Evolutionary conservation across 2,329 filamentous ascomycete species (phyloP).

Genomic region (Neofusicoccum sp.): DNA sequence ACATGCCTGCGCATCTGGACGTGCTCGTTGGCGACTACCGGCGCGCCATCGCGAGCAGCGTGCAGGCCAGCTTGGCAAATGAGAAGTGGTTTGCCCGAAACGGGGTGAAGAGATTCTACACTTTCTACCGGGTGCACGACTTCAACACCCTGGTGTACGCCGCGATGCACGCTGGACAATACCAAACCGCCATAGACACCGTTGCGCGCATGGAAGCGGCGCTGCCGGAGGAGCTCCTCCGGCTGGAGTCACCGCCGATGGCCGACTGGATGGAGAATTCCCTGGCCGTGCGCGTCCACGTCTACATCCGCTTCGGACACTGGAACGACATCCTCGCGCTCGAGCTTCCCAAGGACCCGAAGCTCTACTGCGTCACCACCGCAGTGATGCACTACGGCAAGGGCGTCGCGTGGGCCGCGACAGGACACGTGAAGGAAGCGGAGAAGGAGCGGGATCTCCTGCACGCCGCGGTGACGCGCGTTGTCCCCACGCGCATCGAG

Average conservation of each 20-base stretch:
- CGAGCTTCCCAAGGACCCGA: slow-evolving; percentile 57
- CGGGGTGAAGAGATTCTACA: slow-evolving; percentile 72
- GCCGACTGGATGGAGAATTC: slow-evolving; percentile 79
- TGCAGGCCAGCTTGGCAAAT: slow-evolving; percentile 67
- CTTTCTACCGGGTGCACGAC: slow-evolving; percentile 73
- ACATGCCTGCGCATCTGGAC: slow-evolving; percentile 80
- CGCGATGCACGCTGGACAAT: slow-evolving; percentile 75
- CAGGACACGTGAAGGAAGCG: slow-evolving; percentile 58
- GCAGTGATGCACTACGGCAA: slow-evolving; percentile 70
- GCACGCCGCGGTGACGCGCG: slow-evolving; percentile 50
- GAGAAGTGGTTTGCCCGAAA: slow-evolving; percentile 63
- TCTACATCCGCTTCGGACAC: slow-evolving; percentile 70
- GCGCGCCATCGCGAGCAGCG: slow-evolving; percentile 67
- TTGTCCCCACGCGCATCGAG: slow-evolving; percentile 63
- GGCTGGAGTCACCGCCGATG: slow-evolving; percentile 70
- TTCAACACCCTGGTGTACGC: slow-evolving; percentile 77
- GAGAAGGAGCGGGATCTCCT: slow-evolving; percentile 57
- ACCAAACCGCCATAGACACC: slow-evolving; percentile 63
- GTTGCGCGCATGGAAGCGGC: slow-evolving; percentile 61
- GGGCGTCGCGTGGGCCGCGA: slow-evolving; percentile 67
- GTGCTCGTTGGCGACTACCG: slow-evolving; percentile 72
- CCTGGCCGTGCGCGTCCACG: slow-evolving; percentile 67
- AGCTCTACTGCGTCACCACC: slow-evolving; percentile 69
- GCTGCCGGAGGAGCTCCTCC: slow-evolving; percentile 65
- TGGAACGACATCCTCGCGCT: slow-evolving; percentile 69